Evolutionary conservation across 2,329 filamentous ascomycete genomes (phyloP).

Genomic region (Lachnellula willkommii): DNA sequence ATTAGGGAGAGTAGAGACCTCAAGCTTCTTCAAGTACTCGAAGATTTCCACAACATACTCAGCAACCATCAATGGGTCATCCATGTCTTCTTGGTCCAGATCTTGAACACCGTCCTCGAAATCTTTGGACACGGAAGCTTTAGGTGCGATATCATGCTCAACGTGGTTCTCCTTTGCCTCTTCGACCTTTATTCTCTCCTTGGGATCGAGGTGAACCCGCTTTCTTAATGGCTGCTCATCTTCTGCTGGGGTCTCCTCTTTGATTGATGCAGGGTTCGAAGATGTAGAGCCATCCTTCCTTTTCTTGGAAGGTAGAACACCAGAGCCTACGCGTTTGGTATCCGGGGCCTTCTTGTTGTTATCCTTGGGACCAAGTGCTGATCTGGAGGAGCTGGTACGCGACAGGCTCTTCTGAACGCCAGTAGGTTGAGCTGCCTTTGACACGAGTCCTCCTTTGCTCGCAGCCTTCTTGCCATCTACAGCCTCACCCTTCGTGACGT

Average conservation of each 20-base stretch:
- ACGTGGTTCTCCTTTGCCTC: conserved; percentile 35
- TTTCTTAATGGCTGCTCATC: conserved; percentile 65
- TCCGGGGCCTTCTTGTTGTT: conserved; percentile 58
- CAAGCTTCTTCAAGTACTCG: conserved; percentile 85
- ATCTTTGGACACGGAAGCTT: conserved; percentile 23
- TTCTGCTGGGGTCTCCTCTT: conserved; percentile 55
- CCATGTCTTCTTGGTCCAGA: conserved; percentile 79
- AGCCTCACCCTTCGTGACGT: conserved; percentile 74
- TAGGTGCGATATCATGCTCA: conserved; percentile 29
- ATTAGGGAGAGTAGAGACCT: conserved; percentile 77
- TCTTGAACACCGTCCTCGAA: conserved; percentile 48
- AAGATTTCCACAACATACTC: conserved; percentile 98
- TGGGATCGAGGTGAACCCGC: conserved; percentile 53
- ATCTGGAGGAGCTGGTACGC: conserved; percentile 54
- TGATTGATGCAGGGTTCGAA: conserved; percentile 47
- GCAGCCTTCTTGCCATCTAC: conserved; percentile 70
- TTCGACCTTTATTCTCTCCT: conserved; percentile 39
- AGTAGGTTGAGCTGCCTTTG: conserved; percentile 76
- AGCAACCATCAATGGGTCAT: conserved; percentile 95
- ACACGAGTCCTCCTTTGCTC: conserved; percentile 65
- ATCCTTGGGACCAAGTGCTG: conserved; percentile 61
- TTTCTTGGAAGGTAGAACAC: conserved; percentile 54
- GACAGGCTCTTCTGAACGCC: conserved; percentile 67
- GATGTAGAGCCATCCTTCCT: conserved; percentile 63
- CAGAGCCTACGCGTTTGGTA: conserved; percentile 69